These are phyloP conservation scores for apple (Malus domestica) DNA, from an alignment of 306 rosid species.

Conservation along the genomic window ASM211411v1 NC_041799.1:38519001-38519500, in stretches of 20 bases:
- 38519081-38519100: constrained; percentile 20
- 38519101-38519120: constrained; percentile 36
- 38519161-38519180: constrained; percentile 18
- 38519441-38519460: neutral
- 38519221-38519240: neutral
- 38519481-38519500: neutral
- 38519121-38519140: constrained; percentile 35
- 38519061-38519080: neutral
- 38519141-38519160: neutral
- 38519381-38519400: neutral
- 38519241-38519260: neutral
- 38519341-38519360: neutral
- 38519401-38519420: neutral
- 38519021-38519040: constrained; percentile 50
- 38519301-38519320: neutral
- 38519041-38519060: constrained; percentile 31
- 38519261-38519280: neutral
- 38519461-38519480: neutral
- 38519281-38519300: neutral
- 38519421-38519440: neutral
- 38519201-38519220: neutral
- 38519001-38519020: neutral
- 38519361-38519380: neutral
- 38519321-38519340: neutral
- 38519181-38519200: neutral